phyloP scores from a whole-genome alignment of 441 rosid genomes.

The Jatropha multifida region DNA sequence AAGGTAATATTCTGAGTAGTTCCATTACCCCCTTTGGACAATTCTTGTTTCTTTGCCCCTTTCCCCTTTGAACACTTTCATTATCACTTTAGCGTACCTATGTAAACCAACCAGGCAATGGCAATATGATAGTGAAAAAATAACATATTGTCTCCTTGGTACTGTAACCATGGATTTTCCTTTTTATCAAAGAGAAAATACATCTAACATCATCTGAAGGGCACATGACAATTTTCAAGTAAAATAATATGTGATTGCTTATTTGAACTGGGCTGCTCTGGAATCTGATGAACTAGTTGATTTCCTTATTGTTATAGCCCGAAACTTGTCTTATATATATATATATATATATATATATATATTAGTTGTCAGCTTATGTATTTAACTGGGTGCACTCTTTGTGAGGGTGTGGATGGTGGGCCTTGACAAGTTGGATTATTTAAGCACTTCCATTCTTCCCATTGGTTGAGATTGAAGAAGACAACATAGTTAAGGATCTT shows the following conservation, averaged over 20 bases:
- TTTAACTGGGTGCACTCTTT: background rate
- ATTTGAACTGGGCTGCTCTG: background rate
- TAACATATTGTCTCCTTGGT: background rate
- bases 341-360: background rate
- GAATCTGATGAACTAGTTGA: slow-evolving; percentile 10
- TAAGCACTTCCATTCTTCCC: background rate
- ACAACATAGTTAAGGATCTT: background rate
- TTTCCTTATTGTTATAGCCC: background rate
- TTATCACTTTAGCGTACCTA: background rate
- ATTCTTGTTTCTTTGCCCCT: background rate
- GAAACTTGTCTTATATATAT: background rate
- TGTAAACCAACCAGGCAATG: background rate
- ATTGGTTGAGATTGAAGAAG: background rate
- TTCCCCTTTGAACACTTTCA: background rate
- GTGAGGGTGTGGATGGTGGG: background rate
- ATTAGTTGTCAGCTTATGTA: background rate
- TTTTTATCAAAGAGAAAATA: background rate
- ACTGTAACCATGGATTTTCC: background rate
- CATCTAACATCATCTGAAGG: background rate
- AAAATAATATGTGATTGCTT: background rate
- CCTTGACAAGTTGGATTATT: background rate
- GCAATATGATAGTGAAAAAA: background rate
- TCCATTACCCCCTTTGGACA: background rate
- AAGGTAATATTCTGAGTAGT: slow-evolving; percentile 52
- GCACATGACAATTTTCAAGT: background rate